Conservation (phyloP, 768 basidiomycete genomes). For the Tephrocybe sp. region DNA sequence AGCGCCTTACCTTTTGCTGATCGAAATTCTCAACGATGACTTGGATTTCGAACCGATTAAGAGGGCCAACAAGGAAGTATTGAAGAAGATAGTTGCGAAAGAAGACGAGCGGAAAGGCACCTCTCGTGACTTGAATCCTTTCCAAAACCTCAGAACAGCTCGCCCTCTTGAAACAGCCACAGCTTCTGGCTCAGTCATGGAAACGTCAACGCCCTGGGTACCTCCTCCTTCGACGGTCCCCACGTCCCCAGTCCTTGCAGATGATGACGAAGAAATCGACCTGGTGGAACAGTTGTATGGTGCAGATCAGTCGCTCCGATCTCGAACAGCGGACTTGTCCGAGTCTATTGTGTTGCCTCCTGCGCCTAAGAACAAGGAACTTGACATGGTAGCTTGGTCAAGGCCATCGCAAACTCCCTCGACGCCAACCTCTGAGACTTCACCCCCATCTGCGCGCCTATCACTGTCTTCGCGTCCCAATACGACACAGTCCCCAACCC, state of each 20-base stretch:
- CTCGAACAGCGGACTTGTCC: slow-evolving; percentile 71
- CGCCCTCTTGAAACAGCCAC: slow-evolving; percentile 23
- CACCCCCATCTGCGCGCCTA: slow-evolving; percentile 14
- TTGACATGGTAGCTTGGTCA: slow-evolving; percentile 87
- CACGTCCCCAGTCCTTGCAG: slow-evolving; percentile 20
- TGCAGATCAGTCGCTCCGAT: slow-evolving; percentile 67
- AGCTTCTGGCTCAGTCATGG: slow-evolving; percentile 29
- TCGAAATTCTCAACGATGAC: slow-evolving; percentile 89
- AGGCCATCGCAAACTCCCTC: slow-evolving; percentile 49
- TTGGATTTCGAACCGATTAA: slow-evolving; percentile 89
- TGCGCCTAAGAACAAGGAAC: slow-evolving; percentile 83
- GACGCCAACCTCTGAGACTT: slow-evolving; percentile 24
- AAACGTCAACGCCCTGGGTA: slow-evolving; percentile 19
- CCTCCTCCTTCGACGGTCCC: slow-evolving; percentile 23
- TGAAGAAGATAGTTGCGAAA: slow-evolving; percentile 74
- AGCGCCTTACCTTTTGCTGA: slow-evolving; percentile 88
- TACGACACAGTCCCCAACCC: slow-evolving; percentile 6
- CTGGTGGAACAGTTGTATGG: slow-evolving; percentile 96
- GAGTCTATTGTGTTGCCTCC: slow-evolving; percentile 84
- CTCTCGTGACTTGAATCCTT: slow-evolving; percentile 54
- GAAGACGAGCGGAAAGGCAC: slow-evolving; percentile 60
- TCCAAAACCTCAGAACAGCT: slow-evolving; percentile 27
- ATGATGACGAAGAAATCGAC: slow-evolving; percentile 88
- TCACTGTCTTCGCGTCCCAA: slow-evolving; percentile 4
- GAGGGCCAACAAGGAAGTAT: slow-evolving; percentile 80